Conservation (phyloP, 2,329 filamentous ascomycete genomes). For the Fusarium gaditjirri region DNA sequence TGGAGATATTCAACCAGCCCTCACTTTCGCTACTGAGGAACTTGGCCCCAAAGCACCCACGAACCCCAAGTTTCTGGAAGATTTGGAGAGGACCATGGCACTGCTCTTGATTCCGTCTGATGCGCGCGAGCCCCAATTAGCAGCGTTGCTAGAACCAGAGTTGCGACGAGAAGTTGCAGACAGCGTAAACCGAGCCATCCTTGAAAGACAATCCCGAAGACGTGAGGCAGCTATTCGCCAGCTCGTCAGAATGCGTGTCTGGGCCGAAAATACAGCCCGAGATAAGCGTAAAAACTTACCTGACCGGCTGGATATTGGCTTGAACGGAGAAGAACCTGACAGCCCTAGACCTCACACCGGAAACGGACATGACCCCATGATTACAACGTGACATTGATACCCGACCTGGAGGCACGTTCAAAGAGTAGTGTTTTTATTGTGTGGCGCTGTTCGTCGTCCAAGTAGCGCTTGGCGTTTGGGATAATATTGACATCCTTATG, state of each 20-base stretch:
- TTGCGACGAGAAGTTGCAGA: conserved; percentile 86
- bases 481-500: conserved; percentile 17
- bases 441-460: conserved; percentile 21
- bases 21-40: conserved; percentile 88
- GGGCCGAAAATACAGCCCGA: conserved; percentile 77
- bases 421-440: conserved; percentile 28
- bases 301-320: conserved; percentile 51
- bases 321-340: conserved; percentile 52
- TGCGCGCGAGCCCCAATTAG: conserved; percentile 78
- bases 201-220: conserved; percentile 76
- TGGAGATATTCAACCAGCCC: conserved; percentile 79
- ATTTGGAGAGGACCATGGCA: conserved; percentile 92
- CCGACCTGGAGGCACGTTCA: conserved; percentile 2
- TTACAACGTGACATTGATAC: conserved; percentile 56
- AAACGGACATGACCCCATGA: conserved; percentile 63
- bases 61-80: conserved; percentile 82
- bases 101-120: conserved; percentile 89
- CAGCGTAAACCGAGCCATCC: conserved; percentile 88
- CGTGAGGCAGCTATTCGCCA: conserved; percentile 85
- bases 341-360: conserved; percentile 44
- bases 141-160: conserved; percentile 79
- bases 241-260: conserved; percentile 83
- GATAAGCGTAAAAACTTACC: conserved; percentile 48
- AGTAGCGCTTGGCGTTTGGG: conserved; percentile 39
- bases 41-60: conserved; percentile 87